phyloP scores from a whole-genome alignment of 495 filamentous ascomycete species.

The Sporormia fimetaria region DNA sequence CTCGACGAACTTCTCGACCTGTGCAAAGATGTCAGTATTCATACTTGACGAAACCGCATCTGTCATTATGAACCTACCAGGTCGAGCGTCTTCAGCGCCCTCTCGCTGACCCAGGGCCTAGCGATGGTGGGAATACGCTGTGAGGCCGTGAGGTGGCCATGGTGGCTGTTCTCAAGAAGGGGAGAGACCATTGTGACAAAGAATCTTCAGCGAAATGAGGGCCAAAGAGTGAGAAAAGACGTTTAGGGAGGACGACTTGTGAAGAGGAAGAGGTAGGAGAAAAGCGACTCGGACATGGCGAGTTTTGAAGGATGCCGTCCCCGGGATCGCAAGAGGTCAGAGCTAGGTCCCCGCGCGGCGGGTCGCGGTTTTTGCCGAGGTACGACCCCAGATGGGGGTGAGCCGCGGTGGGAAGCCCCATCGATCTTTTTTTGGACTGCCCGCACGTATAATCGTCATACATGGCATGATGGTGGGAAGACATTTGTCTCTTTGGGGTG shows the following conservation, averaged over 20 bases:
- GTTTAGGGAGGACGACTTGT: not conserved
- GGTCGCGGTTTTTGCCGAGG: no score
- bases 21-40: not conserved
- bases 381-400: no score
- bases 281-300: constrained; percentile 15
- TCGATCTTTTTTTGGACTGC: no score
- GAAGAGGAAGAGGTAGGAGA: constrained; percentile 5
- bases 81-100: constrained; percentile 63
- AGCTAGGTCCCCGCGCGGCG: no score
- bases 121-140: constrained; percentile 33
- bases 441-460: no score
- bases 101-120: constrained; percentile 55
- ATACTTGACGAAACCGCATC: no score
- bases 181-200: no score
- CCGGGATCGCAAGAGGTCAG: no score
- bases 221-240: not conserved
- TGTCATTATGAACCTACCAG: constrained; percentile 46
- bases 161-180: constrained; percentile 23
- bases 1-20: constrained; percentile 93
- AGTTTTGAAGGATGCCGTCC: constrained; percentile 11
- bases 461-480: no score
- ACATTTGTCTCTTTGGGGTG: no score
- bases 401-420: no score
- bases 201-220: constrained; percentile 22
- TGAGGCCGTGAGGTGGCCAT: constrained; percentile 27